These are phyloP conservation scores for Delitschia confertaspora DNA, from an alignment of 495 filamentous ascomycete species.

Conservation along the genomic window DNA sequence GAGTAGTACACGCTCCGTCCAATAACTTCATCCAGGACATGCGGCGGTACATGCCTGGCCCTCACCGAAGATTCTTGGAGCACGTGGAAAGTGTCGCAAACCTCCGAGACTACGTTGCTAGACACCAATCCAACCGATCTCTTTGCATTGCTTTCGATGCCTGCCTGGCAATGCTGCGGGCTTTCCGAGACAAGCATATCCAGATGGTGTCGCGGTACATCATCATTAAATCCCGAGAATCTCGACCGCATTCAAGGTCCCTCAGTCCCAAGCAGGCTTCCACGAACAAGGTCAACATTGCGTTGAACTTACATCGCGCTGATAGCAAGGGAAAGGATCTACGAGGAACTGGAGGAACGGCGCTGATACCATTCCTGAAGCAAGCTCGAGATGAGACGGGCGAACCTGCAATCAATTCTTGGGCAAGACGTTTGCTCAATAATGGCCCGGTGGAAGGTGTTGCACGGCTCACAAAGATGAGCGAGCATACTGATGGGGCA, in stretches of 20 bases:
- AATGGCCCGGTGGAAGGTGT: conserved; percentile 37
- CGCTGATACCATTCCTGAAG: conserved; percentile 87
- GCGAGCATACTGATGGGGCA: conserved; percentile 52
- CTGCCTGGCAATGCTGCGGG: conserved; percentile 81
- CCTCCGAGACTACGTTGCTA: conserved; percentile 75
- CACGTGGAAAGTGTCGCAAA: conserved; percentile 75
- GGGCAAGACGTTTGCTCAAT: conserved; percentile 67
- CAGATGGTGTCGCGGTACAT: conserved; percentile 96
- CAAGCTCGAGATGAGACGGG: conserved; percentile 94
- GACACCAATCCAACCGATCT: conserved; percentile 48
- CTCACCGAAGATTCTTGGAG: conserved; percentile 79
- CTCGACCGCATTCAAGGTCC: conserved; percentile 41
- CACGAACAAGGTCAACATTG: conserved; percentile 52
- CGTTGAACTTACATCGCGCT: conserved; percentile 47
- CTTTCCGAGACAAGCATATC: conserved; percentile 88
- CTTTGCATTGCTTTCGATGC: conserved; percentile 81
- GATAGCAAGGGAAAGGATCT: conserved; percentile 50
- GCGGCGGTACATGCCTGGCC: conserved; percentile 92
- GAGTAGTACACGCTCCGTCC: conserved; percentile 45
- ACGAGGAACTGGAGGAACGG: conserved; percentile 85
- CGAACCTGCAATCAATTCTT: conserved; percentile 78
- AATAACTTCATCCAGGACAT: conserved; percentile 95
- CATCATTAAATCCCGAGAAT: conserved; percentile 58
- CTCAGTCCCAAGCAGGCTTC: conserved; percentile 30
- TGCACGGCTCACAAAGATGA: conserved; percentile 54